Evolutionary conservation across 768 basidiomycete species (phyloP), one percentile per base, ranked within the genome.

Genomic region (Boletus eberwhitei): DNA sequence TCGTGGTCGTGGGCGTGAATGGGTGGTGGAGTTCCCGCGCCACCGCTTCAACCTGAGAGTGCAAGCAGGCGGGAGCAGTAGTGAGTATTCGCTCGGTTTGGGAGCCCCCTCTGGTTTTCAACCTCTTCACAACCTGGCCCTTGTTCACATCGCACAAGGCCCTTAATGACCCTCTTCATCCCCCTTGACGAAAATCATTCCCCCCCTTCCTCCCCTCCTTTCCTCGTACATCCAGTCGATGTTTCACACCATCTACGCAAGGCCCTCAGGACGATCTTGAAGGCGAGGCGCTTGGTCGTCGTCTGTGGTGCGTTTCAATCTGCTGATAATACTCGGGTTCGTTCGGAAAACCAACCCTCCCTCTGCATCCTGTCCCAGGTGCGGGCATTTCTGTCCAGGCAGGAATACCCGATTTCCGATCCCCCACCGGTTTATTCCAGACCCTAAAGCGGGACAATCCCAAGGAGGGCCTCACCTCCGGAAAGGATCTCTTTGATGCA

Each of bases 391-490:
- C 90, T 54, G 90, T 92, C 12, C 81, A 84, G 37, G 88, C 90
- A 44, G 90, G 90, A 16, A 94, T 95, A 42, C 93, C 93, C 32
- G 93, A 94, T 72, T 95, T 96, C 69, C 76, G 93, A 61, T 93
- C 90, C 12, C 69, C 84, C 16, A 84, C 86, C 52, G 92, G 92
- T 29, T 73, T 94, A 26, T 95, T 94, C 67, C 83, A 86, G 63
- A 79, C 81, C 19, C 71, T 91, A 58, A 92, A 88, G 67, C 79
- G 84, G 61, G 87, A 88, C 63, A 87, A 93, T 68, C 87, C 88
- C 0, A 82, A 82, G 54, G 86, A 88, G 59, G 73, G 75, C 21
- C 73, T 92, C 68, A 75, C 80, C 36, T 88, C 87, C 5, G 89
- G 92, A 2, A 93, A 86, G 69, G 93, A 95, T 65, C 75, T 96